These are phyloP conservation scores for Candida pseudoglaebosa DNA, from an alignment of 805 yeast genomes.

Conservation along the genomic window DNA sequence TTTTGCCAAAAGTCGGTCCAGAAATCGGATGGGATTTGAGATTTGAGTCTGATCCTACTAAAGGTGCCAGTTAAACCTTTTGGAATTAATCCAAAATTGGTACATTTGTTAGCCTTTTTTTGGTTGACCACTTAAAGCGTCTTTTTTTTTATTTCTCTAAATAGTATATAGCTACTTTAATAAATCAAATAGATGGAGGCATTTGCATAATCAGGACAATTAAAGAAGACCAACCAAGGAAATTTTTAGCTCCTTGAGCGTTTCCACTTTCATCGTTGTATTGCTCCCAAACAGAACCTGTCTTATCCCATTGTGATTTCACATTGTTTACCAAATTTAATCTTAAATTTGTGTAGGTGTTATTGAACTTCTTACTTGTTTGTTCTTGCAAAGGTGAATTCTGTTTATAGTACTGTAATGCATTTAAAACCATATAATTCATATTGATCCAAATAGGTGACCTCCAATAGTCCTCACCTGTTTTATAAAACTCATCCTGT, in stretches of 20 bases:
- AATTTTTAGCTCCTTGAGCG: constrained; percentile 81
- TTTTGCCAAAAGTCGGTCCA: constrained; percentile 85
- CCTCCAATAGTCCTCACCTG: constrained; percentile 92
- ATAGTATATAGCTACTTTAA: too few relatives aligned
- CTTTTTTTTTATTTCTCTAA: not conserved
- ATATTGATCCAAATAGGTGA: constrained; percentile 92
- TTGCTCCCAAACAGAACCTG: constrained; percentile 90
- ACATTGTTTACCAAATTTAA: constrained; percentile 65
- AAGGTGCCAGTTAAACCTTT: constrained; percentile 9
- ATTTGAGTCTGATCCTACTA: constrained; percentile 56
- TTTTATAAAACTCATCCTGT: constrained; percentile 58
- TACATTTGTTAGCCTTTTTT: not conserved
- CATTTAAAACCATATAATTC: constrained; percentile 76
- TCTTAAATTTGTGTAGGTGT: constrained; percentile 57
- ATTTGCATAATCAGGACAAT: constrained; percentile 77
- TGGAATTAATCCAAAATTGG: not conserved
- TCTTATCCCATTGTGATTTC: constrained; percentile 60
- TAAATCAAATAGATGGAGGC: constrained; percentile 48
- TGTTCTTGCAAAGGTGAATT: constrained; percentile 24
- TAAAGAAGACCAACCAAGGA: constrained; percentile 91
- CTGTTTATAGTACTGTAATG: constrained; percentile 52
- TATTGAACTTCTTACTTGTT: constrained; percentile 33
- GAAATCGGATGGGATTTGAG: constrained; percentile 94
- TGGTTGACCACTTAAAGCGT: not conserved
- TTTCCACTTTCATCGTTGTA: constrained; percentile 74